These are phyloP conservation scores for Polyporus tsugae DNA, from an alignment of 1,284 basidiomycete species.

Conservation along the genomic window DNA sequence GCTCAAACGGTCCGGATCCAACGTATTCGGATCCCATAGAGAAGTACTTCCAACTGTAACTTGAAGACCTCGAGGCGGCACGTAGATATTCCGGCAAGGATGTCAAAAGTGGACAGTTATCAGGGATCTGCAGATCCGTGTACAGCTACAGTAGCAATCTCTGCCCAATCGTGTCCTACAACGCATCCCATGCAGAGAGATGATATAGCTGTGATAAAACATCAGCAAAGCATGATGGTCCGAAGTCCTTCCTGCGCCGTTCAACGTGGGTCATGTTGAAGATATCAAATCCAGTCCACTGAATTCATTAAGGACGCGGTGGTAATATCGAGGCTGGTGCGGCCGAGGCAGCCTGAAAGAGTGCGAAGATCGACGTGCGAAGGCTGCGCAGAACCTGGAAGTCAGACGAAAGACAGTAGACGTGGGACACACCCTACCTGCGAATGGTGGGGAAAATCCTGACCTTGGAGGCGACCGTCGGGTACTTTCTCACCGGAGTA, in stretches of 20 bases:
- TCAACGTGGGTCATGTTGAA: not conserved
- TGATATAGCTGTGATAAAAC: not conserved
- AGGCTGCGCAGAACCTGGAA: not conserved
- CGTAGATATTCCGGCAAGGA: not conserved
- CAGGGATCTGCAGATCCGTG: conserved; percentile 1
- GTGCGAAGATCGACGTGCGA: not conserved
- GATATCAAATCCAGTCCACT: not conserved
- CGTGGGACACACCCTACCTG: not conserved
- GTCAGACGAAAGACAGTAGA: not conserved
- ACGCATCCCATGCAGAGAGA: not conserved
- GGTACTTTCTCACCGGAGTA: not conserved
- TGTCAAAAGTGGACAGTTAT: not conserved
- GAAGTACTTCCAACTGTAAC: not conserved
- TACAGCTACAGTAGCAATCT: not conserved
- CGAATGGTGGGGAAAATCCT: conserved; percentile 4
- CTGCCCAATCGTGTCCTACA: not conserved
- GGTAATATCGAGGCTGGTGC: not conserved
- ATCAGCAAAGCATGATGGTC: not conserved
- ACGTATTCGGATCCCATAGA: not conserved
- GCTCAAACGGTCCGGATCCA: not conserved
- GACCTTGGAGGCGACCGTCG: conserved; percentile 1
- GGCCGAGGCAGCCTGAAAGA: not conserved
- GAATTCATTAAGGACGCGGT: not conserved
- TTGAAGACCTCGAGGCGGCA: not conserved
- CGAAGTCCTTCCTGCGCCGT: not conserved